Evolutionary conservation across 2,329 filamentous ascomycete species (phyloP), one percentile per base, ranked within the genome.

Genomic region (Thielaviopsis ethacetica): DNA sequence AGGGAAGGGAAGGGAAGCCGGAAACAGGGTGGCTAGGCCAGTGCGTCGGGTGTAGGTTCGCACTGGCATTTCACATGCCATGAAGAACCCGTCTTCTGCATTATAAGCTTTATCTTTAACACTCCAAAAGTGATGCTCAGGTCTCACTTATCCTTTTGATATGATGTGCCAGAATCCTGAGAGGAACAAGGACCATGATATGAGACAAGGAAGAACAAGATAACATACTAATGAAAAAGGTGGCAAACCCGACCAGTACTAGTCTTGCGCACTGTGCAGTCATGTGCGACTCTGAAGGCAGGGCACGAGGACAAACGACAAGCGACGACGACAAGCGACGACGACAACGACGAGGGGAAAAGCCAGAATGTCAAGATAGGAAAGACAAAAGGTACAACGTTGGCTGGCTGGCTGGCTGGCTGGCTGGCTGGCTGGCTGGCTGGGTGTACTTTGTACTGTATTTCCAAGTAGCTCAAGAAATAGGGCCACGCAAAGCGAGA

Each of bases 231-330:
- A 19, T 26, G n/a, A 26, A 54, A 54, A 38, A 22, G 30, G n/a
- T 34, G 53, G n/a, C 53, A 49, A 49, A n/a, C 44, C 44, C n/a
- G n/a, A n/a, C n/a, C 21, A 21, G 9, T 17, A 10, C 19, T 17
- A 54, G 53, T 54, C n/a, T n/a, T 21, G 9, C 53, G 27, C 53
- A 54, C 53, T 30, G 53, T 54, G 53, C 22, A 54, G 53, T 54
- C 53, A 54, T 54, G 53, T 54, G 53, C 53, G 30, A 54, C 53
- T 54, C 26, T 24, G 15, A 38, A 54, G 13, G 19, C 53, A 38
- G 53, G 24, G 21, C 53, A 54, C 53, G 53, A 54, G 53, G 53
- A 54, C 53, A 54, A 21, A 9, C 30, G 30, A 34, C 30, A 54
- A 54, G 10, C 1, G 12, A 34, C 52, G 2, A 26, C 34, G 26